Evolutionary conservation across 495 filamentous ascomycete genomes (phyloP), one percentile per base, ranked within the genome.

Genomic region (Bacidia gigantensis): DNA sequence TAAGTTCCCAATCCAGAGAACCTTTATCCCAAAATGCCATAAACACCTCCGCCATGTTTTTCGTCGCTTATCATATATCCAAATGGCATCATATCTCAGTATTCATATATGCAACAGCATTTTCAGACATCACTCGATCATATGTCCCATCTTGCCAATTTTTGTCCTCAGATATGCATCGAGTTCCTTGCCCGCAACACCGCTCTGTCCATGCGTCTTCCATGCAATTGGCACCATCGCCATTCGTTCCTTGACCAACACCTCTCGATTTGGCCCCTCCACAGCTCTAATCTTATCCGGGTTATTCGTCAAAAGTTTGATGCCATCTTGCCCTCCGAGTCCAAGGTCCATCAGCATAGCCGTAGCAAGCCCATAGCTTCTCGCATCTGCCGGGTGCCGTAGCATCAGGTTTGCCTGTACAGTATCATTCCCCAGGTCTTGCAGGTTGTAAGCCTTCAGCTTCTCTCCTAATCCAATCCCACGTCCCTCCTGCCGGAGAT

Each of bases 211-310:
- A 3, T 86, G 86, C 54, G 76, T 76, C 56, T 83, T 83, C 92
- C 92, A 98, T 11, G 86, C 86, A 49, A 96, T 65, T n/a, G 92
- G 92, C 38, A 97, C 79, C 92, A 98, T 98, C 0, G 89, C 77
- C 24, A 98, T 87, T 42, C 93, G 72, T 63, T 95, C 89, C 57
- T 80, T 88, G 5, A 98, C 90, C 44, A 80, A 74, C 3, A 97
- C 74, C 69, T 96, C 89, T 20, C 87, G 72, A 54, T 84, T 84
- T 0, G 87, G 86, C 0, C 92, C 92, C 61, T 98, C 92, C 7
- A 98, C 86, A 1, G 92, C 92, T 22, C 88, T 75, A 26, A 97
- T 82, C 71, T 98, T 98, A 57, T 98, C 92, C 0, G 92, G 92
- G 61, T 98, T 98, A 65, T 98, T 98, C n/a, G 92, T 98, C 54